Evolutionary conservation across 805 yeast genomes (phyloP).

Genomic region (Kluyveromyces siamensis): DNA sequence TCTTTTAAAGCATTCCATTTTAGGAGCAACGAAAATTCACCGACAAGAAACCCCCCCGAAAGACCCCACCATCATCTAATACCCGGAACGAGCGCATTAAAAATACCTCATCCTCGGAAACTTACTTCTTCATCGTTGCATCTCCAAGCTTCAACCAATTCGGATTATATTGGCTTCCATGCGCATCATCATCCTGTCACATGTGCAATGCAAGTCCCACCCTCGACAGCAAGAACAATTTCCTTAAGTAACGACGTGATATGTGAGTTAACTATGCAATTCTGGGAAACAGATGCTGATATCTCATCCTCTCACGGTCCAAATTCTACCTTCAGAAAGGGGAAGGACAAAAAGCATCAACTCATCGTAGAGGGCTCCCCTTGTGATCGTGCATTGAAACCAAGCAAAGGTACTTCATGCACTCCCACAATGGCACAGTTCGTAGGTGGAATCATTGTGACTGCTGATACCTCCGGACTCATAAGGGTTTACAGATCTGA

Average conservation of each 20-base stretch:
- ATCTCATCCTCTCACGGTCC: conserved; percentile 3
- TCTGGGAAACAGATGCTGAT: conserved; percentile 11
- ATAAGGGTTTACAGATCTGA: conserved; percentile 79
- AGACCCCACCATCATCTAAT: conserved; percentile 2
- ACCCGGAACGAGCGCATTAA: conserved; percentile 12
- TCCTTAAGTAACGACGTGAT: conserved; percentile 73
- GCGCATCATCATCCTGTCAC: conserved; percentile 71
- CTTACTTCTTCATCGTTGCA: background rate
- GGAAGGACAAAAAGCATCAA: background rate
- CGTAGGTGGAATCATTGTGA: conserved; percentile 49
- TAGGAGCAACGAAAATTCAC: conserved; percentile 3
- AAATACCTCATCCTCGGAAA: conserved; percentile 17
- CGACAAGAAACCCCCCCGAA: conserved; percentile 5
- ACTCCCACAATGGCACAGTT: conserved; percentile 22
- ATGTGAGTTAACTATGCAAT: conserved; percentile 44
- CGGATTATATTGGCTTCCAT: conserved; percentile 61
- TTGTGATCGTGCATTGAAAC: background rate
- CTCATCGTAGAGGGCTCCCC: background rate
- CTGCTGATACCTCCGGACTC: conserved; percentile 65
- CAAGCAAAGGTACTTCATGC: background rate
- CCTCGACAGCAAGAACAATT: conserved; percentile 50
- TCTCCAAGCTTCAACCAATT: conserved; percentile 34
- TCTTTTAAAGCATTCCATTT: conserved; percentile 5
- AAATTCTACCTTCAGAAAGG: background rate
- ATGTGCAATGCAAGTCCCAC: conserved; percentile 71